These are phyloP conservation scores for Uronychia binucleata DNA, from an alignment of 73 alveolate genomes.

Conservation along the genomic window DNA sequence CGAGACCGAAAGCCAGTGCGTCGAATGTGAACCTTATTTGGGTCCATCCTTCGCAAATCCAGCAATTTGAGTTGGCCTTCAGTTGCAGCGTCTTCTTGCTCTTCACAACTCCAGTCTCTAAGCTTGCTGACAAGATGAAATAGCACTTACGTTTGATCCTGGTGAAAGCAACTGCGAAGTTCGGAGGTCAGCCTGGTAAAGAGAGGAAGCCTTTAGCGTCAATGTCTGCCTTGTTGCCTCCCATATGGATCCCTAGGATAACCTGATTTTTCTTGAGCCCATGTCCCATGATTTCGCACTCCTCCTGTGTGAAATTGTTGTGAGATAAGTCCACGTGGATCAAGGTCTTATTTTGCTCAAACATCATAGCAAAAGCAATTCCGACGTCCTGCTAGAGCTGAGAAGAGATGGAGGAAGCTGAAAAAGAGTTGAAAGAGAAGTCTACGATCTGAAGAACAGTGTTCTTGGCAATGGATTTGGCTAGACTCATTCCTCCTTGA, in stretches of 20 bases:
- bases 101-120: neutral
- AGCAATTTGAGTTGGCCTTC: slow-evolving; percentile 23
- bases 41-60: slow-evolving; percentile 74
- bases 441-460: slow-evolving; percentile 31
- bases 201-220: slow-evolving; percentile 22
- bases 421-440: slow-evolving; percentile 45
- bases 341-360: slow-evolving; percentile 19
- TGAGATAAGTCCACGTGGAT: slow-evolving; percentile 51
- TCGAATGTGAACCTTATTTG: slow-evolving; percentile 43
- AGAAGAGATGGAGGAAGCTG: slow-evolving; percentile 11
- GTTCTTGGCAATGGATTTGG: slow-evolving; percentile 45
- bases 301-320: slow-evolving; percentile 39
- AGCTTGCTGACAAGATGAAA: neutral
- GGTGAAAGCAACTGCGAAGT: neutral
- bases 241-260: slow-evolving; percentile 15
- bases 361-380: slow-evolving; percentile 22
- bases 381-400: slow-evolving; percentile 8
- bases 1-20: slow-evolving; percentile 27
- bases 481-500: slow-evolving; percentile 50
- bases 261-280: slow-evolving; percentile 19
- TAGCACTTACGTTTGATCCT: slow-evolving; percentile 1
- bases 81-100: neutral
- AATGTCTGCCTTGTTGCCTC: slow-evolving; percentile 18
- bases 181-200: no score
- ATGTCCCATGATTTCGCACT: slow-evolving; percentile 35